A percentile compares a stretch with the other conserved stretches of the same genome.
Evolutionary conservation across 169 alveolate species (phyloP).

Genomic region (Neospora caninum): DNA sequence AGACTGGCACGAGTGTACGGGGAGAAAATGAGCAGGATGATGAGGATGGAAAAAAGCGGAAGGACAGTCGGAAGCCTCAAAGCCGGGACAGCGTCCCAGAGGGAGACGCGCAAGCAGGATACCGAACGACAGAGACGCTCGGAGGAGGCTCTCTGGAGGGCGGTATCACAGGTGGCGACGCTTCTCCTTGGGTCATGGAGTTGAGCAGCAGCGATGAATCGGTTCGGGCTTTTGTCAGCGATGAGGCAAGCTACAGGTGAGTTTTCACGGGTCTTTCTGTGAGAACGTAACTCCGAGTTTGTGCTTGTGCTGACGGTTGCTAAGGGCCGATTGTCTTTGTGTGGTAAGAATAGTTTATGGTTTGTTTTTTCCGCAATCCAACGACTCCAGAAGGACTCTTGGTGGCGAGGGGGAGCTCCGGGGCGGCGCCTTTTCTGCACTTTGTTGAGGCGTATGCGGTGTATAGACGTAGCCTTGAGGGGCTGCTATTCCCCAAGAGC

Average conservation of each 20-base stretch:
- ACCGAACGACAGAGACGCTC: neutral
- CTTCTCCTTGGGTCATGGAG: neutral
- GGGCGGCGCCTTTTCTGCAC: too few relatives aligned
- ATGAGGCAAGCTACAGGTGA: conserved; percentile 25
- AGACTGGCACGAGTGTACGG: neutral
- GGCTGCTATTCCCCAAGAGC: too few relatives aligned
- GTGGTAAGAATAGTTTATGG: too few relatives aligned
- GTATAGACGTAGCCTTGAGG: too few relatives aligned
- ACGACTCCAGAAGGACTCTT: too few relatives aligned
- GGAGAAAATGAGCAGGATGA: neutral
- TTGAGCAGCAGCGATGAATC: conserved; percentile 43
- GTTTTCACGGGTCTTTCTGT: neutral
- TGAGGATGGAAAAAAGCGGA: neutral
- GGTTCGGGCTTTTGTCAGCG: conserved; percentile 16
- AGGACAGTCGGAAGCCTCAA: neutral
- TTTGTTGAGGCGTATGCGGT: too few relatives aligned
- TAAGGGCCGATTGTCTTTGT: neutral
- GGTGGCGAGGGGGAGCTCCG: too few relatives aligned
- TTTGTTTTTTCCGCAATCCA: too few relatives aligned
- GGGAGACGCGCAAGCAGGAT: neutral
- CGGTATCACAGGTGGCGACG: neutral
- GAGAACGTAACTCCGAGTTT: neutral
- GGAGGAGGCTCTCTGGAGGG: neutral
- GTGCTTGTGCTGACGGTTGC: neutral
- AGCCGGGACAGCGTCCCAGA: neutral